A percentile compares a stretch with the other conserved stretches of the same genome.
phyloP scores from a whole-genome alignment of 345 rosid species.

The Hypericum androsaemum region DNA sequence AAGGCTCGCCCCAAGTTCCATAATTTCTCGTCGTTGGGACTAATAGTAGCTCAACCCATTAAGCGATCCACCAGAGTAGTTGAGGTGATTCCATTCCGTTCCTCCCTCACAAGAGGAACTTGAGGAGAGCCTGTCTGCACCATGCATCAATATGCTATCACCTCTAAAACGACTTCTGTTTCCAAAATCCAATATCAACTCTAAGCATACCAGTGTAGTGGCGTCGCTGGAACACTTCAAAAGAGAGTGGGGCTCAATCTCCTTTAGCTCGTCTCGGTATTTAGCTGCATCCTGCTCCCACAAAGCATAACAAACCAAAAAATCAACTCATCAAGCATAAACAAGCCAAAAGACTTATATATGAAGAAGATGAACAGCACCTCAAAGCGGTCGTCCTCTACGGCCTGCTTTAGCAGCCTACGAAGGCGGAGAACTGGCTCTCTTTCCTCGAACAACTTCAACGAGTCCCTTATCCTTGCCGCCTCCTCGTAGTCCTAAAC shows the following conservation, averaged over 20 bases:
- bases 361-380: constrained; percentile 19
- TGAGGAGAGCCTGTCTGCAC: no score
- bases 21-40: no score
- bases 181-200: neutral
- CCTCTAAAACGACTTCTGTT: neutral
- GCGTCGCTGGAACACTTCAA: constrained; percentile 64
- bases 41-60: no score
- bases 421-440: constrained; percentile 52
- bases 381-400: constrained; percentile 49
- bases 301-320: constrained; percentile 5
- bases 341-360: neutral
- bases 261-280: constrained; percentile 42
- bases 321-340: neutral
- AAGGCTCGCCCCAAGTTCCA: no score
- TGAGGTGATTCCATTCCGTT: no score
- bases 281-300: constrained; percentile 50
- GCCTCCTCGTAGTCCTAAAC: constrained; percentile 60
- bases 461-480: constrained; percentile 53
- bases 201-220: constrained; percentile 48
- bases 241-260: constrained; percentile 53
- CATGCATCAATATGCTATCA: neutral
- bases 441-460: constrained; percentile 53
- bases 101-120: no score
- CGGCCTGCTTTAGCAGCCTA: constrained; percentile 45
- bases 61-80: no score